A percentile compares a stretch with the other conserved stretches of the same genome.
These are phyloP conservation scores for Botrytis pseudocinerea DNA, from an alignment of 2,329 filamentous ascomycete species.

Conservation along the genomic window DNA sequence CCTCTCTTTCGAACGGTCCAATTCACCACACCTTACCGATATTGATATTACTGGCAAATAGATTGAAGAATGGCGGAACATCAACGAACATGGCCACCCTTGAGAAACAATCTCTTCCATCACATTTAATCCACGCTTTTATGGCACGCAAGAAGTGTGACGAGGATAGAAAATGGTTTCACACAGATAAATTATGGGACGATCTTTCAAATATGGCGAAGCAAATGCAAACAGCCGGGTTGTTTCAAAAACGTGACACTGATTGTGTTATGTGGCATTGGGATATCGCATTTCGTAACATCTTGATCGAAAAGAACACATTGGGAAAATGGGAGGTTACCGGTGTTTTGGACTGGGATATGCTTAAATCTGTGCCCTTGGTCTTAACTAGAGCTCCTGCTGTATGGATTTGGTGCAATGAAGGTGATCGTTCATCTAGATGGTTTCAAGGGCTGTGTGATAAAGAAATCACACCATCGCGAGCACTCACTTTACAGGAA, in stretches of 20 bases:
- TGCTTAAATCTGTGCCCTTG: slow-evolving; percentile 24
- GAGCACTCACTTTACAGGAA: slow-evolving; percentile 26
- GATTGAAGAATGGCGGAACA: background rate
- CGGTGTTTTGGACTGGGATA: slow-evolving; percentile 33
- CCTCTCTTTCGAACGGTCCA: background rate
- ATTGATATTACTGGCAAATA: background rate
- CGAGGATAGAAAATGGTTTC: background rate
- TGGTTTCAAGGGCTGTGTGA: slow-evolving; percentile 19
- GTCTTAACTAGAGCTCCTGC: slow-evolving; percentile 26
- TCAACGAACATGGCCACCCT: too few species aligned
- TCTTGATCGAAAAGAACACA: slow-evolving; percentile 19
- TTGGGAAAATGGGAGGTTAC: slow-evolving; percentile 14
- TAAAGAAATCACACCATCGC: slow-evolving; percentile 9
- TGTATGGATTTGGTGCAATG: slow-evolving; percentile 29
- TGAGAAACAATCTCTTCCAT: slow-evolving; percentile 15
- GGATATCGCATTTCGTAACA: slow-evolving; percentile 29
- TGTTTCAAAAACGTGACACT: slow-evolving; percentile 20
- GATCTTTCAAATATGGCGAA: slow-evolving; percentile 17
- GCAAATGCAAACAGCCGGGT: slow-evolving; percentile 26
- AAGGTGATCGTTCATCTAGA: slow-evolving; percentile 3
- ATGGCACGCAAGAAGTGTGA: slow-evolving; percentile 6
- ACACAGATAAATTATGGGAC: background rate
- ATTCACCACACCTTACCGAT: background rate
- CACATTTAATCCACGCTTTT: slow-evolving; percentile 1
- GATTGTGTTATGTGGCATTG: slow-evolving; percentile 29